phyloP scores from a whole-genome alignment of 306 rosid genomes.

The Prunus salicina region DNA sequence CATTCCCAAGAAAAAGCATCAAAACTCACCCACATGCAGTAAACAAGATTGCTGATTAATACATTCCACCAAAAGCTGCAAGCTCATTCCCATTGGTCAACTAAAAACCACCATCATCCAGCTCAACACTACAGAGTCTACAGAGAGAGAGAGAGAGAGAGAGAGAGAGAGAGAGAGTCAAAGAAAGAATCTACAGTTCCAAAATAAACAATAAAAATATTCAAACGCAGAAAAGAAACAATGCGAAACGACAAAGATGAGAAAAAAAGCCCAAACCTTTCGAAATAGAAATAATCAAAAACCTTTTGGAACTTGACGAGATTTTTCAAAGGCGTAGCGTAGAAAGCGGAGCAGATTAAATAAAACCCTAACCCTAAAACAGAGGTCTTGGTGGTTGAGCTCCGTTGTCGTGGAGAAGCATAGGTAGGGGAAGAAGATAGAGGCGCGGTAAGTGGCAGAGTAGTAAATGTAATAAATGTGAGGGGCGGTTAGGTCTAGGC shows the following conservation, averaged over 20 bases:
- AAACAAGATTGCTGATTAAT: neutral
- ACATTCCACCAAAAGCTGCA: slow-evolving; percentile 10
- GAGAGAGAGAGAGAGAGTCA: slow-evolving; percentile 22
- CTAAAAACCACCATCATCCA: slow-evolving; percentile 15
- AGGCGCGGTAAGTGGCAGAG: slow-evolving; percentile 40
- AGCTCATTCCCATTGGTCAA: neutral
- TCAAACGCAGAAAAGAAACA: slow-evolving; percentile 15
- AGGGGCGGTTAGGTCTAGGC: slow-evolving; percentile 26
- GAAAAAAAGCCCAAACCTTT: too few species aligned
- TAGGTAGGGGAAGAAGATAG: neutral
- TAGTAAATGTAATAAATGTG: slow-evolving; percentile 48
- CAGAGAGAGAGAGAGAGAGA: slow-evolving; percentile 19
- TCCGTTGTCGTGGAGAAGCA: slow-evolving; percentile 5
- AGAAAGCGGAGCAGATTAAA: slow-evolving; percentile 28
- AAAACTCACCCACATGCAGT: neutral
- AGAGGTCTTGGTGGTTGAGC: slow-evolving; percentile 30
- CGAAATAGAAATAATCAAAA: slow-evolving; percentile 2
- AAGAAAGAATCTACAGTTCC: slow-evolving; percentile 40
- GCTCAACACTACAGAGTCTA: slow-evolving; percentile 14
- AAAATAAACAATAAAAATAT: slow-evolving; percentile 26
- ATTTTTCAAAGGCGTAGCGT: slow-evolving; percentile 34
- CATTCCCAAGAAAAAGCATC: neutral
- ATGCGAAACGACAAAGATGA: slow-evolving; percentile 44
- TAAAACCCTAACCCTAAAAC: slow-evolving; percentile 33
- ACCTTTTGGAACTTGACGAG: slow-evolving; percentile 34